Conservation (phyloP, 164 flowering plant species). For the Piper betle region DNA sequence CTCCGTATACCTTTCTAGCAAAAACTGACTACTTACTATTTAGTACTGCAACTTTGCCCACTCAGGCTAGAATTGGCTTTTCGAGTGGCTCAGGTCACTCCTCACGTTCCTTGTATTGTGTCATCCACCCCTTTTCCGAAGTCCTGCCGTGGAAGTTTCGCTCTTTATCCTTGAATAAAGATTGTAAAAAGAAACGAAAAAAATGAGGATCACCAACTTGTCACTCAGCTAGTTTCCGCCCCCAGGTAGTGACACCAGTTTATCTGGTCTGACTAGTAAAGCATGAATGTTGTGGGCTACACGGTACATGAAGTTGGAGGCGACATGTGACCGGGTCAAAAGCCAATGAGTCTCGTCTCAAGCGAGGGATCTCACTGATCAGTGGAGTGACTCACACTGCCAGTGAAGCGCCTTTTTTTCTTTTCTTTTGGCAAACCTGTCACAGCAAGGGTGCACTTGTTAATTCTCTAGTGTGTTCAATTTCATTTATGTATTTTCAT, state of each 20-base stretch:
- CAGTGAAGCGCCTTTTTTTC: background rate
- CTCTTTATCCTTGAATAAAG: background rate
- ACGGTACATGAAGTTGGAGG: background rate
- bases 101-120: background rate
- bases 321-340: background rate
- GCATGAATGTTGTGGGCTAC: background rate
- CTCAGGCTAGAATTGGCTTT: background rate
- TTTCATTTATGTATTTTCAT: too few species aligned
- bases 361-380: background rate
- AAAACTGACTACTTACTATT: background rate
- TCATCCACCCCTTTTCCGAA: background rate
- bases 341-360: background rate
- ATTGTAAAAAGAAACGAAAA: background rate
- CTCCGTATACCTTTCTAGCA: background rate
- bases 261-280: background rate
- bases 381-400: background rate
- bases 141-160: background rate
- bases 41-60: background rate
- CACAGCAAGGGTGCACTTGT: too few species aligned
- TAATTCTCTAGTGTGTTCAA: too few species aligned
- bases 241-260: background rate
- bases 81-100: background rate
- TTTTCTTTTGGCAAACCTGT: too few species aligned
- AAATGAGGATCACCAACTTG: background rate
- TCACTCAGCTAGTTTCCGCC: background rate